A percentile compares a stretch with the other conserved stretches of the same genome.
These are phyloP conservation scores for Paramecium sexaurelia DNA, from an alignment of 73 alveolate species.

Conservation along the genomic window DNA sequence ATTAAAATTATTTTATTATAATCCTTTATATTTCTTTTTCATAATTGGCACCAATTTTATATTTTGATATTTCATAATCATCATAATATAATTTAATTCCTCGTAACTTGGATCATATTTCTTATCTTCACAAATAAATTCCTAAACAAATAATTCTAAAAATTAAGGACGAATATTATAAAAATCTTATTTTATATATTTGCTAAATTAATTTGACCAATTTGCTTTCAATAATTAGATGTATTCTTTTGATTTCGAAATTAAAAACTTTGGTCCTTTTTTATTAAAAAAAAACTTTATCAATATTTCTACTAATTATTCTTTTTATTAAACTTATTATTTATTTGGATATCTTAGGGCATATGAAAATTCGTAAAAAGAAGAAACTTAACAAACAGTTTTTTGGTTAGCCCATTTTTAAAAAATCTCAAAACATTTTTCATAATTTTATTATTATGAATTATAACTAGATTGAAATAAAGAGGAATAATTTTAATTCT, in stretches of 20 bases:
- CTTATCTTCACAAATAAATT: neutral
- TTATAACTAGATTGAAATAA: neutral
- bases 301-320: neutral
- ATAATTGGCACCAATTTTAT: neutral
- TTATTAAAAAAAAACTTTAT: neutral
- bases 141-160: neutral
- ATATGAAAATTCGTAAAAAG: neutral
- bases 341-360: neutral
- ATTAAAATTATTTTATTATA: neutral
- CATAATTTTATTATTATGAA: neutral
- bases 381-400: neutral
- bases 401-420: neutral
- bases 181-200: neutral
- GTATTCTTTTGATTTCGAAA: neutral
- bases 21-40: slow-evolving; percentile 2
- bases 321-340: neutral
- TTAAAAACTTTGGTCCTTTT: neutral
- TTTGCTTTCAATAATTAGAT: neutral
- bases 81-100: neutral
- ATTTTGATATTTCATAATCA: neutral
- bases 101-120: neutral
- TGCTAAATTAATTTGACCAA: neutral
- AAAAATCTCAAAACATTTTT: neutral
- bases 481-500: neutral
- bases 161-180: neutral